Evolutionary conservation across 2,329 filamentous ascomycete species (phyloP).

Genomic region (Fusarium chlamydosporum): DNA sequence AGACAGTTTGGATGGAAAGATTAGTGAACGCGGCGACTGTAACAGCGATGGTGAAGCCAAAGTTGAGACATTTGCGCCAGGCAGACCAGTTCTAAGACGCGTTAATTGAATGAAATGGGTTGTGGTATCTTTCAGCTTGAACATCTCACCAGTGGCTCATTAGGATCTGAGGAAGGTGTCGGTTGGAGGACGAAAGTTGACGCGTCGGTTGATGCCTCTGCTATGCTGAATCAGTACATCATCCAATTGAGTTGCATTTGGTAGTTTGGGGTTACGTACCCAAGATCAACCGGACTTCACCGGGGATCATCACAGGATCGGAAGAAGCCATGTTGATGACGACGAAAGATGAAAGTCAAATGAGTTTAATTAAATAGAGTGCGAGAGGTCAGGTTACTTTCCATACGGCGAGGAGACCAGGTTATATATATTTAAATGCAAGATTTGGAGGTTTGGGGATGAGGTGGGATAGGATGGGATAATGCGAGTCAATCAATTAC

Average conservation of each 20-base stretch:
- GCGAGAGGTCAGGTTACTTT: not conserved
- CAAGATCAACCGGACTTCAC: slow-evolving; percentile 38
- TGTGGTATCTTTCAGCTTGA: accelerated
- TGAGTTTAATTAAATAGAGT: not conserved
- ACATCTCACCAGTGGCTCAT: slow-evolving; percentile 52
- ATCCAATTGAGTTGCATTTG: not conserved
- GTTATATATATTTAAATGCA: slow-evolving; percentile 7
- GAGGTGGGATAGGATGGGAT: slow-evolving; percentile 1
- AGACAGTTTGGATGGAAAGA: slow-evolving; percentile 48
- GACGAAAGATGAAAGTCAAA: not conserved
- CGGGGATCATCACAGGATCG: slow-evolving; percentile 26
- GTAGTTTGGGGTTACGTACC: slow-evolving; percentile 24
- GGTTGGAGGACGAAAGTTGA: slow-evolving; percentile 41
- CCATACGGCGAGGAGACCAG: not conserved
- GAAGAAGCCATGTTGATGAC: slow-evolving; percentile 29
- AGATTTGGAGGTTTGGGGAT: not conserved
- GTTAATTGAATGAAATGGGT: accelerated
- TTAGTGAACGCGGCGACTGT: slow-evolving; percentile 52
- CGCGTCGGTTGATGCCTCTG: slow-evolving; percentile 35
- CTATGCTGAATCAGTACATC: slow-evolving; percentile 11
- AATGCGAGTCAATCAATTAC: slow-evolving; percentile 1
- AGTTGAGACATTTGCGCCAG: slow-evolving; percentile 53
- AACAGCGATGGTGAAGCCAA: slow-evolving; percentile 48
- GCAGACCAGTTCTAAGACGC: slow-evolving; percentile 50
- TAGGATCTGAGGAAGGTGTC: slow-evolving; percentile 49